phyloP scores from a whole-genome alignment of 345 rosid species.

The Populus ilicifolia region DNA sequence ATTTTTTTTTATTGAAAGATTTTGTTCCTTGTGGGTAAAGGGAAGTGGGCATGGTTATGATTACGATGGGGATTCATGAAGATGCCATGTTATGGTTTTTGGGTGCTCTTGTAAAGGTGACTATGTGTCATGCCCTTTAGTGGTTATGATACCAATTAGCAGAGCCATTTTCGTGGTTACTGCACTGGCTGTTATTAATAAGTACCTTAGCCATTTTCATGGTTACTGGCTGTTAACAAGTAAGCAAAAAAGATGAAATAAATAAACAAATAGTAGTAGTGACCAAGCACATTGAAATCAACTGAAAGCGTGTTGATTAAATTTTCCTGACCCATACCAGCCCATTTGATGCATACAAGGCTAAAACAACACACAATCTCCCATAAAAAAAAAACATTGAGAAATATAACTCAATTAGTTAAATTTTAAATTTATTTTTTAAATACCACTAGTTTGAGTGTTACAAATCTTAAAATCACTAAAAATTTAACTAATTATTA shows the following conservation, averaged over 20 bases:
- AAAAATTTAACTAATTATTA: fast-evolving
- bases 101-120: too few species aligned
- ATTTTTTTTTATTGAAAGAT: not conserved
- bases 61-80: constrained; percentile 19
- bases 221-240: not conserved
- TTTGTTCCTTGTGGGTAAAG: constrained; percentile 23
- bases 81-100: constrained; percentile 9
- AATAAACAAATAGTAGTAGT: constrained; percentile 4
- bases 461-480: too few species aligned
- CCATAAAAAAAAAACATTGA: too few species aligned
- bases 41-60: constrained; percentile 14
- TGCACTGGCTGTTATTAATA: too few species aligned
- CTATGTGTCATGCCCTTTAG: too few species aligned
- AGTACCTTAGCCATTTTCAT: too few species aligned
- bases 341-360: too few species aligned
- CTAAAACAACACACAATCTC: too few species aligned
- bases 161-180: too few species aligned
- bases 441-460: fast-evolving
- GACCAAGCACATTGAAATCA: not conserved
- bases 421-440: fast-evolving
- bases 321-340: not conserved
- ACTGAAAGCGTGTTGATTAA: not conserved
- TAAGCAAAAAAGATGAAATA: constrained; percentile 1
- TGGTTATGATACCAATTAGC: too few species aligned
- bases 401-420: too few species aligned